A percentile compares a stretch with the other conserved stretches of the same genome.
phyloP scores from a whole-genome alignment of 2,329 filamentous ascomycete genomes.

The Epichloe sibirici region DNA sequence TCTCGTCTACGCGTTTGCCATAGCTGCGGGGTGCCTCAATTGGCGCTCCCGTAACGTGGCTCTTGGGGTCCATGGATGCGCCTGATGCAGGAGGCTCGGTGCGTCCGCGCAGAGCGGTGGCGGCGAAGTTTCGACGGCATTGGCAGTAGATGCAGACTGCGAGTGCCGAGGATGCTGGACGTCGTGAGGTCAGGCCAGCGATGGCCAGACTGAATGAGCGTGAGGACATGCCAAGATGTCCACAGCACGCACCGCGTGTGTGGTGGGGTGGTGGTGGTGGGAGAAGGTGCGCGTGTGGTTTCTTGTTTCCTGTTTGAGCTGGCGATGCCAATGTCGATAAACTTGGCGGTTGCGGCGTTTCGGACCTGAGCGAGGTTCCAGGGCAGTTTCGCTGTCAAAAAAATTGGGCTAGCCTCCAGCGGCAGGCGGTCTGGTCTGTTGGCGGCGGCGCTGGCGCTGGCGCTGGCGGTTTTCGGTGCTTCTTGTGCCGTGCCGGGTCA shows the following conservation, averaged over 20 bases:
- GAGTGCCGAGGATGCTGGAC: conserved; percentile 14
- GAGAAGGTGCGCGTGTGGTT: background rate
- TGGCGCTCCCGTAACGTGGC: conserved; percentile 30
- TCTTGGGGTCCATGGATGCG: conserved; percentile 25
- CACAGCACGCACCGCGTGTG: background rate
- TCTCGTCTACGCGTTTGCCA: conserved; percentile 37
- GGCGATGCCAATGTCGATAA: background rate
- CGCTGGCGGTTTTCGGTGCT: too few species aligned
- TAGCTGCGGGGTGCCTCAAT: conserved; percentile 48
- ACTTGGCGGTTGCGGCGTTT: background rate
- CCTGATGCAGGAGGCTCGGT: conserved; percentile 23
- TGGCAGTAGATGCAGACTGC: conserved; percentile 38
- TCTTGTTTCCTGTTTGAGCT: background rate
- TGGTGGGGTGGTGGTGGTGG: background rate
- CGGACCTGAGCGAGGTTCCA: background rate
- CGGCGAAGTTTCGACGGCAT: conserved; percentile 35
- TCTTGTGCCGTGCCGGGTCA: background rate
- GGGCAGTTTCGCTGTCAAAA: background rate
- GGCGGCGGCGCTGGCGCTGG: too few species aligned
- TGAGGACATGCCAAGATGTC: conserved; percentile 16
- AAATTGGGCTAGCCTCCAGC: background rate
- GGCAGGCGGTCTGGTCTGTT: conserved; percentile 1
- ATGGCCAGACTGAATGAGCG: conserved; percentile 20
- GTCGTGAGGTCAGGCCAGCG: conserved; percentile 11
- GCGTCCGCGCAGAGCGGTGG: conserved; percentile 25